Percentiles rank a stretch among this genome's conserved stretches.
Conservation (phyloP, 768 basidiomycete genomes). For the Podaxis pistillaris region DNA sequence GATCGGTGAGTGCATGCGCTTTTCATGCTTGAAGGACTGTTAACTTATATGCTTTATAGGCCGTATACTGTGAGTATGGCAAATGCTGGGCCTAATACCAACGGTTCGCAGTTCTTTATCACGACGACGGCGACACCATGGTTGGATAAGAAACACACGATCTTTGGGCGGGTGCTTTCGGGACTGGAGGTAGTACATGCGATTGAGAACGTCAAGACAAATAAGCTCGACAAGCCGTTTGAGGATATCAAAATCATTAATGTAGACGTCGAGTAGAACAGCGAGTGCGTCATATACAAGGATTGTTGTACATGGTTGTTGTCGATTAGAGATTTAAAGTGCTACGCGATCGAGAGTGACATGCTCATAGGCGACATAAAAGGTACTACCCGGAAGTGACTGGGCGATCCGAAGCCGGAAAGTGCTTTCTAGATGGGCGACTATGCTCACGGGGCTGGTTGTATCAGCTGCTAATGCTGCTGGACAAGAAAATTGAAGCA, state of each 20-base stretch:
- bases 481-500: slow-evolving; percentile 14
- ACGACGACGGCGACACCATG: slow-evolving; percentile 93
- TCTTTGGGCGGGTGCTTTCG: slow-evolving; percentile 86
- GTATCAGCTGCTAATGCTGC: not conserved
- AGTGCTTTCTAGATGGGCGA: not conserved
- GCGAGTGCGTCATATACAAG: not conserved
- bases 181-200: slow-evolving; percentile 89
- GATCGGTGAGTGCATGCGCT: slow-evolving; percentile 59
- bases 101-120: slow-evolving; percentile 98
- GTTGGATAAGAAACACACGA: slow-evolving; percentile 89
- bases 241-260: slow-evolving; percentile 93
- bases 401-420: slow-evolving; percentile 1
- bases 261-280: slow-evolving; percentile 61
- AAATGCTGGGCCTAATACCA: slow-evolving; percentile 85
- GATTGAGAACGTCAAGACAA: slow-evolving; percentile 89
- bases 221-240: slow-evolving; percentile 84
- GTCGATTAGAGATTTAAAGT: not conserved
- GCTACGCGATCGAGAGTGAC: slow-evolving; percentile 11
- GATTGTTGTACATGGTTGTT: not conserved
- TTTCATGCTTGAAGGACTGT: not conserved
- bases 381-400: not conserved
- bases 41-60: slow-evolving; percentile 34
- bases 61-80: slow-evolving; percentile 98
- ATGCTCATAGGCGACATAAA: not conserved
- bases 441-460: not conserved